These are phyloP conservation scores for Monilinia aucupariae DNA, from an alignment of 2,329 filamentous ascomycete genomes.

Conservation along the genomic window DNA sequence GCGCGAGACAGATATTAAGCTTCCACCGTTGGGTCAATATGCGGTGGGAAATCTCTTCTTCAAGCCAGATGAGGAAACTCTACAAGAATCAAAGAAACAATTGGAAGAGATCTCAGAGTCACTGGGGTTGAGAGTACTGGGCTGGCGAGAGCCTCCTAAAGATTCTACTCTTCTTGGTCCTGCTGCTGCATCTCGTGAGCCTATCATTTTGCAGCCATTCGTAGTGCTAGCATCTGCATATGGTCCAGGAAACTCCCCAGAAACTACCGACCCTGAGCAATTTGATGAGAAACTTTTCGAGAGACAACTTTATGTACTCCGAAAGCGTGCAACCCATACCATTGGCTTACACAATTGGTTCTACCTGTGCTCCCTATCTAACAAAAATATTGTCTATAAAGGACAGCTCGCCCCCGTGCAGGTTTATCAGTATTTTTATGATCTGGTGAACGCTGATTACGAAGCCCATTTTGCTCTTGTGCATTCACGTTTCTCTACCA, in stretches of 20 bases:
- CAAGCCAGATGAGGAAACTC: conserved; percentile 86
- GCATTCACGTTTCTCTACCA: conserved; percentile 95
- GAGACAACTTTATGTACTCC: conserved; percentile 85
- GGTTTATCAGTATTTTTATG: conserved; percentile 97
- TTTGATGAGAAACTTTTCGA: conserved; percentile 88
- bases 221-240: conserved; percentile 83
- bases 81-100: conserved; percentile 83
- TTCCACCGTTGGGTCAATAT: conserved; percentile 88
- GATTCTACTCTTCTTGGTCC: conserved; percentile 91
- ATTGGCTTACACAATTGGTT: conserved; percentile 98
- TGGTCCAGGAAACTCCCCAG: conserved; percentile 72
- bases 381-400: conserved; percentile 99
- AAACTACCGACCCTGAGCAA: conserved; percentile 68
- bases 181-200: conserved; percentile 88
- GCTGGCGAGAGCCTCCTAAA: conserved; percentile 92
- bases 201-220: conserved; percentile 91
- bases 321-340: conserved; percentile 90
- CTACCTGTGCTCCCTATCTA: conserved; percentile 89
- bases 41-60: conserved; percentile 98
- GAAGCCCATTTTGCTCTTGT: conserved; percentile 95
- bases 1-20: conserved; percentile 78
- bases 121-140: conserved; percentile 82
- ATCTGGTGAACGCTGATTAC: conserved; percentile 93
- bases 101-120: conserved; percentile 92
- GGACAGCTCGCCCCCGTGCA: conserved; percentile 90